Conservation (phyloP, 805 yeast genomes). For the Schwanniomyces yamadae region DNA sequence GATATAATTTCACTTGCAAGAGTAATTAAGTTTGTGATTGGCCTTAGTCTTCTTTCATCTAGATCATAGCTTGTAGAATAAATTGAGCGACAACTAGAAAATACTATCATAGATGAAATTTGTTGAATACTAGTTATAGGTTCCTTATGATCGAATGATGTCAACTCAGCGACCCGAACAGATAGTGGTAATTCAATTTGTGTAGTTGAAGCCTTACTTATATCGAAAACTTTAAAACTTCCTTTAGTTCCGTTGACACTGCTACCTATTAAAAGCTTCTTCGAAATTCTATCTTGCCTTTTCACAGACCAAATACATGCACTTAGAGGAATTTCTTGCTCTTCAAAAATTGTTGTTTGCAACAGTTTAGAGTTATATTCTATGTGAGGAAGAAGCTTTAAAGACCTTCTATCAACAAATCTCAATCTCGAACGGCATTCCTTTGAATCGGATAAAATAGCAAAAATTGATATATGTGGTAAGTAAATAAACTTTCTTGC, state of each 20-base stretch:
- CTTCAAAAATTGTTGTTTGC: constrained; percentile 17
- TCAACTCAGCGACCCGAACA: constrained; percentile 29
- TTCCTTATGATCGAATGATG: constrained; percentile 27
- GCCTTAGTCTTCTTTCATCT: constrained; percentile 31
- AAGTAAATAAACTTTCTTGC: constrained; percentile 33
- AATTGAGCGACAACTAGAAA: constrained; percentile 28
- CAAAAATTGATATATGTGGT: constrained; percentile 27
- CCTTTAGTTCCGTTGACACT: constrained; percentile 20
- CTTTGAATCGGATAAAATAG: constrained; percentile 30
- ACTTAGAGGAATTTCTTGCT: constrained; percentile 31
- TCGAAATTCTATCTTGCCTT: constrained; percentile 29
- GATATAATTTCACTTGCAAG: constrained; percentile 32
- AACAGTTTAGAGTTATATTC: constrained; percentile 19
- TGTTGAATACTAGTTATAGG: constrained; percentile 38
- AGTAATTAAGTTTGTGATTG: constrained; percentile 20
- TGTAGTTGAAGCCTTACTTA: constrained; percentile 16
- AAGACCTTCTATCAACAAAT: constrained; percentile 33
- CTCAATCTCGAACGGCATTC: constrained; percentile 23
- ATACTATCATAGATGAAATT: constrained; percentile 30
- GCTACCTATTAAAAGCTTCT: constrained; percentile 37
- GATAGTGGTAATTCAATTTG: constrained; percentile 10
- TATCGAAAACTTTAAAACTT: constrained; percentile 35
- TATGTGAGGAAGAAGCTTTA: constrained; percentile 20
- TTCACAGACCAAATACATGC: constrained; percentile 35
- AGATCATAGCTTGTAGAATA: constrained; percentile 33